Evolutionary conservation across 768 basidiomycete genomes (phyloP), one percentile per base, ranked within the genome.

Genomic region (Kwoniella europaea): DNA sequence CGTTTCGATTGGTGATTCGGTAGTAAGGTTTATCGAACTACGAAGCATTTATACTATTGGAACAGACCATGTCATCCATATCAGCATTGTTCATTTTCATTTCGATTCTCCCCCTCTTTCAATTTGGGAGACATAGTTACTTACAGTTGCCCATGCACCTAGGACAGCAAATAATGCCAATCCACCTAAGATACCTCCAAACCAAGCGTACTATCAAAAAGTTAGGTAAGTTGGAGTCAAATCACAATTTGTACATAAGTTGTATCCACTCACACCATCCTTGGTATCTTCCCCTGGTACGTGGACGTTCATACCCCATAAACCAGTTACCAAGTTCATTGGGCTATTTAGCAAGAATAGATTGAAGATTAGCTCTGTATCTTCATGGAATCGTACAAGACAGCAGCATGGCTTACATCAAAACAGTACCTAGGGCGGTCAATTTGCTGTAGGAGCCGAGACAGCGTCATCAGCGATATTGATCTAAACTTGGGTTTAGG

Each of bases 231-330:
- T 35, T 35, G 35, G 6, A 35, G 35, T 35, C 35, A 35, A 58
- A 52, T 43, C 6, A 53, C 62, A 41, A 55, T 22, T 7, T 3
- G 22, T 13, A 56, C 35, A 7, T 52, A 15, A 10, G 18, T 43
- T 20, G 69, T 27, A n/a, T 52, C 53, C 42, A 74, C 82, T 78
- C 68, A 83, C 81, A 3, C 77, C 79, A 10, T 70, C 60, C 24
- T 75, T 69, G 10, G 88, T 83, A 62, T 88, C 89, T 67, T 83
- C 75, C 10, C 80, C 80, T 20, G 97, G 97, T 1, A 99, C 97
- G 74, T 92, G 91, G 0, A 98, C 95, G 86, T 98, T 99, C 96
- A 98, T 98, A 13, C 96, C 95, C 94, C 94, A 96, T 15, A 97
- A 85, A 87, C 92, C 95, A 29, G 97, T 99, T 62, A 99, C 89